Evolutionary conservation across 2,329 filamentous ascomycete species (phyloP).

Genomic region (Colletotrichum coccodes): DNA sequence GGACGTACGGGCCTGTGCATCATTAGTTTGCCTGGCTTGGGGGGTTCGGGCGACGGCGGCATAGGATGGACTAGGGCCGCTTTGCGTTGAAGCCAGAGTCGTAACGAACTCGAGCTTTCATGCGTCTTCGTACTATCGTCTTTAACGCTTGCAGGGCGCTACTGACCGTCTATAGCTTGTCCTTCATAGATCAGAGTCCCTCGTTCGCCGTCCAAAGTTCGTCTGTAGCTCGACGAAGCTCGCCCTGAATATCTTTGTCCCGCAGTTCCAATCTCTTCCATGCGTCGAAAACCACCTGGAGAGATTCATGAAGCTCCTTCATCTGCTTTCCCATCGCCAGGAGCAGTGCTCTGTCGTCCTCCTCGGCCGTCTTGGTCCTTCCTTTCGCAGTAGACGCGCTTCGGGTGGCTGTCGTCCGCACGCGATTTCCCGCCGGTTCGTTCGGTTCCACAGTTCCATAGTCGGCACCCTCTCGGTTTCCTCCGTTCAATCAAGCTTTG

Average conservation of each 20-base stretch:
- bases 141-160: not conserved
- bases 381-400: not conserved
- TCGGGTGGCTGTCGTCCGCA: not conserved
- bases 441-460: not conserved
- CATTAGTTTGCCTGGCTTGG: not conserved
- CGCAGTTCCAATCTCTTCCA: not conserved
- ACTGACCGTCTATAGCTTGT: not conserved
- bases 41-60: not conserved
- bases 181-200: not conserved
- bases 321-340: not conserved
- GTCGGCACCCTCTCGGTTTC: not conserved
- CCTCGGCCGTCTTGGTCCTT: not conserved
- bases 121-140: not conserved
- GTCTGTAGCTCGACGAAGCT: not conserved
- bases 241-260: not conserved
- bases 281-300: not conserved
- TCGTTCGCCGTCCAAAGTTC: not conserved
- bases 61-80: not conserved
- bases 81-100: not conserved
- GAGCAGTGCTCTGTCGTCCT: not conserved
- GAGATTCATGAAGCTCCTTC: not conserved
- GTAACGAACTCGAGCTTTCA: not conserved
- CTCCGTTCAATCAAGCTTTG: not conserved
- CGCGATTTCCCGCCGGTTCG: not conserved
- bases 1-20: not conserved